phyloP scores from a whole-genome alignment of 805 yeast genomes.

The Wickerhamomyces alni region DNA sequence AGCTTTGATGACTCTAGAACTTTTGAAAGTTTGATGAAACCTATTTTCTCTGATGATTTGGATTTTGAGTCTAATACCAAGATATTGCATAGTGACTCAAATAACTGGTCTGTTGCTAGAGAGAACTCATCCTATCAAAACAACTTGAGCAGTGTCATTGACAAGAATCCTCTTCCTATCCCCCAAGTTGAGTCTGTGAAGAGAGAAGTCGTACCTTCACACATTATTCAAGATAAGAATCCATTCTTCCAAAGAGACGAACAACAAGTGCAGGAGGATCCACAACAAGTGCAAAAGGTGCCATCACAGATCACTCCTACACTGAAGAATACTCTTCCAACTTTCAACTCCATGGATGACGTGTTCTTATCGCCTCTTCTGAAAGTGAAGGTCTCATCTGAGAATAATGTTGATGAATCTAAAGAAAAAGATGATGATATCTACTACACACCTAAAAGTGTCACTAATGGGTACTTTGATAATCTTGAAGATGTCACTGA shows the following conservation, averaged over 20 bases:
- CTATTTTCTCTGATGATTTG: conserved; percentile 18
- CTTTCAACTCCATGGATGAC: conserved; percentile 15
- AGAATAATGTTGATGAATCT: conserved; percentile 4
- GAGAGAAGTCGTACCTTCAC: no score
- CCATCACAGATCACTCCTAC: no score
- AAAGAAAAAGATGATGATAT: conserved; percentile 9
- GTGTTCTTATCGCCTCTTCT: conserved; percentile 17
- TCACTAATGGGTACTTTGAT: conserved; percentile 5
- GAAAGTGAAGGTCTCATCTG: conserved; percentile 15
- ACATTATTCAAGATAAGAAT: background rate
- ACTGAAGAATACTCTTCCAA: conserved; percentile 5
- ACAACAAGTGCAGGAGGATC: background rate
- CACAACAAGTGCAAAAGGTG: background rate
- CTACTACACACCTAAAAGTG: conserved; percentile 21
- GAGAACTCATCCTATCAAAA: conserved; percentile 18
- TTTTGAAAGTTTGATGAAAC: conserved; percentile 20
- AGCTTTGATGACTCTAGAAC: conserved; percentile 12
- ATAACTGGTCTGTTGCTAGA: conserved; percentile 14
- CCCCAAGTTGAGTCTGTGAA: no score
- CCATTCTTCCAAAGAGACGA: background rate
- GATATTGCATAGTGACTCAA: background rate
- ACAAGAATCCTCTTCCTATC: no score
- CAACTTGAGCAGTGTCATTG: conserved; percentile 4
- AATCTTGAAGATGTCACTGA: background rate
- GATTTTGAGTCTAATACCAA: conserved; percentile 2